Evolutionary conservation across 2,329 filamentous ascomycete species (phyloP).

Genomic region (Colletotrichum euphorbiae): DNA sequence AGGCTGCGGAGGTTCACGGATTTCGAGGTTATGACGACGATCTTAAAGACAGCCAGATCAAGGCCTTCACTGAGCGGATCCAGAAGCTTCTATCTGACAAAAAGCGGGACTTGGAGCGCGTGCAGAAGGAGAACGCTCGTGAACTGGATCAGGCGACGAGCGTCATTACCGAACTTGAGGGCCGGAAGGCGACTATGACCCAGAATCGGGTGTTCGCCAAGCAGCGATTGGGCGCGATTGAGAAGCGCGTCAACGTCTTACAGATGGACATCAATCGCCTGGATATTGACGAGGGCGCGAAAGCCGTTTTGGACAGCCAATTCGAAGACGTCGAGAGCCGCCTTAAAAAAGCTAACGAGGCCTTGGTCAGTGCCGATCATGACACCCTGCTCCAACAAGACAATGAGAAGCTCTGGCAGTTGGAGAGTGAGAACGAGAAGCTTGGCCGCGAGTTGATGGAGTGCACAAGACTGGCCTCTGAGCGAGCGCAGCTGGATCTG

Average conservation of each 20-base stretch:
- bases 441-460: conserved; percentile 86
- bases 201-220: conserved; percentile 81
- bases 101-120: conserved; percentile 79
- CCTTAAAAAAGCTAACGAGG: conserved; percentile 71
- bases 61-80: conserved; percentile 82
- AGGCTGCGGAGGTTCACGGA: conserved; percentile 79
- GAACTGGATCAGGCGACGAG: conserved; percentile 80
- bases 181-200: conserved; percentile 76
- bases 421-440: conserved; percentile 79
- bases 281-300: conserved; percentile 85
- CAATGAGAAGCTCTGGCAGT: conserved; percentile 71
- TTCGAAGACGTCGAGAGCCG: conserved; percentile 75
- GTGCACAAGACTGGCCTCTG: conserved; percentile 82
- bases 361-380: conserved; percentile 73
- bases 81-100: conserved; percentile 82
- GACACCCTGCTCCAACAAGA: conserved; percentile 77
- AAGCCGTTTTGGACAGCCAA: conserved; percentile 80
- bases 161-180: conserved; percentile 78
- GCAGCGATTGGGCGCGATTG: conserved; percentile 78
- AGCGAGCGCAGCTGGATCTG: conserved; percentile 85
- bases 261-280: conserved; percentile 79
- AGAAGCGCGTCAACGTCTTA: conserved; percentile 73
- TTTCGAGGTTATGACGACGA: conserved; percentile 88
- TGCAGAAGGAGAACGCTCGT: conserved; percentile 78
- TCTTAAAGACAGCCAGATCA: conserved; percentile 78